phyloP scores from a whole-genome alignment of 352 stramenopile genomes.

The Globisporangium viniferum region DNA sequence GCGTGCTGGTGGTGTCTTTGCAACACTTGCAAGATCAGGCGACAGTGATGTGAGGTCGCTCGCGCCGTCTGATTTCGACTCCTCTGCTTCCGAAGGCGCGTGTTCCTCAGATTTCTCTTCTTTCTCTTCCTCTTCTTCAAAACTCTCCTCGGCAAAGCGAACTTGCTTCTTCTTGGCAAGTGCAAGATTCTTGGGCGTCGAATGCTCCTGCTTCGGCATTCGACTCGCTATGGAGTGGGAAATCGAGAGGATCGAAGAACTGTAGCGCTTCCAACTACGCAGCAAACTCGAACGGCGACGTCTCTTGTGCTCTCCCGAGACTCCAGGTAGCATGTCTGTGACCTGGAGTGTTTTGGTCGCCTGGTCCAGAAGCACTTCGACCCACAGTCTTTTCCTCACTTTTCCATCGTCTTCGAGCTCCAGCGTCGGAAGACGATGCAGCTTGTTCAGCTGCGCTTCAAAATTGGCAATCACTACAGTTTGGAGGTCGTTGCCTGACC shows the following conservation, averaged over 20 bases:
- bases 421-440: conserved; percentile 76
- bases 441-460: conserved; percentile 77
- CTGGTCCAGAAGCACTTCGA: conserved; percentile 74
- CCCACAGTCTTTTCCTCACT: conserved; percentile 61
- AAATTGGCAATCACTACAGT: conserved; percentile 59
- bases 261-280: conserved; percentile 79
- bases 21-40: neutral
- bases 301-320: conserved; percentile 66
- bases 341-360: conserved; percentile 78
- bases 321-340: conserved; percentile 75
- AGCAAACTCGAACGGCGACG: conserved; percentile 63
- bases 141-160: conserved; percentile 36
- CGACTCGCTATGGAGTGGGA: conserved; percentile 39
- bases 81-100: neutral
- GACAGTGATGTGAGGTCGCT: neutral
- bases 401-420: conserved; percentile 70
- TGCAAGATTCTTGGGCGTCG: neutral
- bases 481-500: neutral
- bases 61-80: neutral
- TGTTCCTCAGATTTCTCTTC: conserved; percentile 15
- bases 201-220: conserved; percentile 1
- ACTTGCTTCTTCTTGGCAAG: conserved; percentile 57
- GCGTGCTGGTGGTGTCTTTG: neutral
- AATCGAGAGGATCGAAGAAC: conserved; percentile 63
- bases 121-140: conserved; percentile 22